Evolutionary conservation across 345 rosid species (phyloP).

Genomic region (Arabis hirsuta): DNA sequence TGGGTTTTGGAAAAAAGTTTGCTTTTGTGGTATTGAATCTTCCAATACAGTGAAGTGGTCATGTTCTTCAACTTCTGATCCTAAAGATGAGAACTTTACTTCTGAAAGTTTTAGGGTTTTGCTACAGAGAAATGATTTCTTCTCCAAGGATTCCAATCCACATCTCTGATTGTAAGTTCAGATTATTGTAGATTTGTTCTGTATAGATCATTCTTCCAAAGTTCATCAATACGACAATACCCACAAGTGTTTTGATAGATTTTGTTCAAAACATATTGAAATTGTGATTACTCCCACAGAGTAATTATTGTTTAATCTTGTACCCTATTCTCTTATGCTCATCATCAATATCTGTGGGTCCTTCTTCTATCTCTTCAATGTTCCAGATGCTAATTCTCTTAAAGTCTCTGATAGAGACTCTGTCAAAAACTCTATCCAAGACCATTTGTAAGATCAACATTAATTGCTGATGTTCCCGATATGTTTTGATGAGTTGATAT

Average conservation of each 20-base stretch:
- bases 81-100: constrained; percentile 2
- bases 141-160: constrained; percentile 25
- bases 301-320: constrained; percentile 1
- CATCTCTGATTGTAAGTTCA: not conserved
- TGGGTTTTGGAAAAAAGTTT: constrained; percentile 18
- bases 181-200: too few species aligned
- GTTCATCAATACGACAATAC: not conserved
- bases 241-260: constrained; percentile 5
- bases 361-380: constrained; percentile 8
- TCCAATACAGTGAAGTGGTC: not conserved
- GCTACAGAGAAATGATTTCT: constrained; percentile 29
- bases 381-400: not conserved
- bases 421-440: not conserved
- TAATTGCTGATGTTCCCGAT: not conserved
- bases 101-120: not conserved
- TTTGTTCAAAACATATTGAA: constrained; percentile 1
- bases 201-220: constrained; percentile 1
- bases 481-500: too few species aligned
- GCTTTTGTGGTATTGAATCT: constrained; percentile 21
- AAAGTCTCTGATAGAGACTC: constrained; percentile 10
- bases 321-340: not conserved
- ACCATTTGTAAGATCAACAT: constrained; percentile 18
- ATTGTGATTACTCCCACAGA: not conserved
- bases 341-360: constrained; percentile 4
- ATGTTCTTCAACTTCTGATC: constrained; percentile 7